Percentiles rank a stretch among this genome's conserved stretches.
These are phyloP conservation scores for Boeremia exigua DNA, from an alignment of 2,329 filamentous ascomycete species.

Conservation along the genomic window DNA sequence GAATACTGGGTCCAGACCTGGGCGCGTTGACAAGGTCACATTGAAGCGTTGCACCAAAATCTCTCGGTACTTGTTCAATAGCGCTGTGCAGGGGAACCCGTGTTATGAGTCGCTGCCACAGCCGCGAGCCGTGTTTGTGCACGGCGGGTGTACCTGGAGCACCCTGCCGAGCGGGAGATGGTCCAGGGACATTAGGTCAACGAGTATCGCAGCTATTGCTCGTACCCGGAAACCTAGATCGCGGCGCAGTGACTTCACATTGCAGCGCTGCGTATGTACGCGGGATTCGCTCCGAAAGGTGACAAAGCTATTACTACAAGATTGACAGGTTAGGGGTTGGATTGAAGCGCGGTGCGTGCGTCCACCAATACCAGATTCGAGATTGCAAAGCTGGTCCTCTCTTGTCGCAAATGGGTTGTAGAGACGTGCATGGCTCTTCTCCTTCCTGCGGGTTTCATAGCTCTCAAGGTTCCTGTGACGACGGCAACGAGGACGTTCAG, in stretches of 20 bases:
- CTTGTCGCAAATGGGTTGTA: slow-evolving; percentile 16
- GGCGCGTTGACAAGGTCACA: slow-evolving; percentile 15
- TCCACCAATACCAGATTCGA: slow-evolving; percentile 26
- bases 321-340: slow-evolving; percentile 24
- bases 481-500: no score
- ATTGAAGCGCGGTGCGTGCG: slow-evolving; percentile 24
- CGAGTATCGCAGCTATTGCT: neutral
- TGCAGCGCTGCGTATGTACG: slow-evolving; percentile 2
- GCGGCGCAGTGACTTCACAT: neutral
- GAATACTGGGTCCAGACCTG: neutral
- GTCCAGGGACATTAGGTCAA: neutral
- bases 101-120: slow-evolving; percentile 14
- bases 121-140: slow-evolving; percentile 12
- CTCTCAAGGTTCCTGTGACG: no score
- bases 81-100: neutral
- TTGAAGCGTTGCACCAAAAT: slow-evolving; percentile 22
- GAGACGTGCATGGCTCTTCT: slow-evolving; percentile 6
- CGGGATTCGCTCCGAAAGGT: slow-evolving; percentile 6
- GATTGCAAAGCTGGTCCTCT: slow-evolving; percentile 23
- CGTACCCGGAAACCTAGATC: neutral
- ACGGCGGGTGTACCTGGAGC: slow-evolving; percentile 4
- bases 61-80: neutral
- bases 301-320: slow-evolving; percentile 11
- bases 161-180: slow-evolving; percentile 5
- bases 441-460: no score